Conservation (phyloP, 163 green algal genomes). For the Volvox carteri region DNA sequence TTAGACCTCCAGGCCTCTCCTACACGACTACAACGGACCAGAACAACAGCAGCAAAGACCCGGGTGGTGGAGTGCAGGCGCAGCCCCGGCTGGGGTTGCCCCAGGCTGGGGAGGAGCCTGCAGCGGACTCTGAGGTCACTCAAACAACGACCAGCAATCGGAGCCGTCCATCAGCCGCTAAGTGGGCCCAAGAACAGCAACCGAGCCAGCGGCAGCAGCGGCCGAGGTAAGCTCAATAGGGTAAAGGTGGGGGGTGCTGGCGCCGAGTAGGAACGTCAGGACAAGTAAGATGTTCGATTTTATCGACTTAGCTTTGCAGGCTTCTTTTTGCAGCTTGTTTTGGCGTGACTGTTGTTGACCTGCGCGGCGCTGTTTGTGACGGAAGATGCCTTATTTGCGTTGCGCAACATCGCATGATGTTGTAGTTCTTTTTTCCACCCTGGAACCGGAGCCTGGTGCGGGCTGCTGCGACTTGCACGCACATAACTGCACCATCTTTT, state of each 20-base stretch:
- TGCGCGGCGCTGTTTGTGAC: not conserved
- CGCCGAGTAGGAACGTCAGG: too few relatives aligned
- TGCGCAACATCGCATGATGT: too few relatives aligned
- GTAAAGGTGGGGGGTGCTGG: not conserved
- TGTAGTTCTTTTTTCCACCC: too few relatives aligned
- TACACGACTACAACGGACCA: slow-evolving; percentile 46
- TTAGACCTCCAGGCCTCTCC: slow-evolving; percentile 12
- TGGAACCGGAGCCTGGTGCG: too few relatives aligned
- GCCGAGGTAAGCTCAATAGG: slow-evolving; percentile 12
- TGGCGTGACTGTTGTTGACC: not conserved
- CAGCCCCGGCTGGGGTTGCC: slow-evolving; percentile 32
- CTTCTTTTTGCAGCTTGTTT: too few relatives aligned
- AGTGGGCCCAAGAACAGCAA: slow-evolving; percentile 38
- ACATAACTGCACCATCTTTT: not conserved
- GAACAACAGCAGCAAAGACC: slow-evolving; percentile 52
- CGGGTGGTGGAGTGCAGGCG: slow-evolving; percentile 19
- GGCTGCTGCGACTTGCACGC: slow-evolving; percentile 1
- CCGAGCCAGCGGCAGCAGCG: slow-evolving; percentile 46
- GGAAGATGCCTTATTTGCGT: not conserved
- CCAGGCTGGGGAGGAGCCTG: slow-evolving; percentile 16
- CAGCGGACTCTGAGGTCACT: slow-evolving; percentile 37
- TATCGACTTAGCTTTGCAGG: too few relatives aligned
- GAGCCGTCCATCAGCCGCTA: not conserved
- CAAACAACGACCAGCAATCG: slow-evolving; percentile 24
- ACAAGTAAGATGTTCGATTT: too few relatives aligned